Percentiles rank a stretch among this genome's conserved stretches.
phyloP scores from a whole-genome alignment of 305 asterid genomes.

The Fraxinus dipetala region DNA sequence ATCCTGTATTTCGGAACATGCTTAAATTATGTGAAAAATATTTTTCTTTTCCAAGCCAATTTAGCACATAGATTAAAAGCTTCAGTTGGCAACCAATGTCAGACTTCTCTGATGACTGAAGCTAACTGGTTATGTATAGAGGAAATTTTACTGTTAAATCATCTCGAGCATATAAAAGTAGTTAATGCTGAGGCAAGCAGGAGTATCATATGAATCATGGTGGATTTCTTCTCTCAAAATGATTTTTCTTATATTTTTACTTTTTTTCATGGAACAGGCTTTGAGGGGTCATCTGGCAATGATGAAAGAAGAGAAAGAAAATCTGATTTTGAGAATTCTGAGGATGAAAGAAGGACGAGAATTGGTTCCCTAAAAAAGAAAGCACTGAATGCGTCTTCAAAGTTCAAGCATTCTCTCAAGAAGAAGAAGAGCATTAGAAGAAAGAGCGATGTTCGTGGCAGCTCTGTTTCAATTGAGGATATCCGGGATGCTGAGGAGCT shows the following conservation, averaged over 20 bases:
- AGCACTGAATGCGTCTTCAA: slow-evolving; percentile 53
- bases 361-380: slow-evolving; percentile 74
- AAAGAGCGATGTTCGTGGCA: slow-evolving; percentile 36
- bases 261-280: slow-evolving; percentile 44
- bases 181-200: slow-evolving; percentile 5
- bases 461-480: slow-evolving; percentile 67
- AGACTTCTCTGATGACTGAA: slow-evolving; percentile 1
- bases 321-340: slow-evolving; percentile 77
- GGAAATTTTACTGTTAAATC: not conserved
- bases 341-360: slow-evolving; percentile 78
- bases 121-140: not conserved
- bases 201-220: not conserved
- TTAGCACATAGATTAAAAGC: not conserved
- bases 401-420: slow-evolving; percentile 42
- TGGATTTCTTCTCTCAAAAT: slow-evolving; percentile 8
- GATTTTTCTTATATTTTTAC: not conserved
- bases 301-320: slow-evolving; percentile 79
- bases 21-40: slow-evolving; percentile 5
- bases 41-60: not conserved
- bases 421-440: slow-evolving; percentile 38
- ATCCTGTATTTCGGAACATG: not conserved
- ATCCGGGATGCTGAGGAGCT: slow-evolving; percentile 89
- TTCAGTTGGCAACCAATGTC: not conserved
- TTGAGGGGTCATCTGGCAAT: slow-evolving; percentile 69
- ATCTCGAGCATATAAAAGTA: not conserved